These are phyloP conservation scores for Cercospora sp. DNA, from an alignment of 2,329 filamentous ascomycete genomes.

Conservation along the genomic window DNA sequence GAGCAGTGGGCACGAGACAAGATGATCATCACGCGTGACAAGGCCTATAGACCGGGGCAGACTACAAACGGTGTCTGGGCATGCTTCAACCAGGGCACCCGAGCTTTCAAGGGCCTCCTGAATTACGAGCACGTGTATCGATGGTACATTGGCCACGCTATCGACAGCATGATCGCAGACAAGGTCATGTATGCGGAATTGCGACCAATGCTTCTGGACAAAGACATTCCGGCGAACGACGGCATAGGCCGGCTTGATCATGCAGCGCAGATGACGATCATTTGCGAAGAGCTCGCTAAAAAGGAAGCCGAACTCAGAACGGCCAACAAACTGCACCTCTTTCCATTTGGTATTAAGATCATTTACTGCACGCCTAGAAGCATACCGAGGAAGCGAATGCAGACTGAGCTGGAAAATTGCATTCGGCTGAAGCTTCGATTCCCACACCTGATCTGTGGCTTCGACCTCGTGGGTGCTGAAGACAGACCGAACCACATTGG, in stretches of 20 bases:
- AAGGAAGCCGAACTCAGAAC: slow-evolving; percentile 50
- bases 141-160: slow-evolving; percentile 60
- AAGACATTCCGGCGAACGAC: slow-evolving; percentile 62
- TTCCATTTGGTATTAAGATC: slow-evolving; percentile 66
- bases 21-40: slow-evolving; percentile 32
- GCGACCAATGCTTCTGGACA: slow-evolving; percentile 68
- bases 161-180: slow-evolving; percentile 63
- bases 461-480: slow-evolving; percentile 68
- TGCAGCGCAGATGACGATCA: slow-evolving; percentile 60
- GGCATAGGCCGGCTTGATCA: slow-evolving; percentile 57
- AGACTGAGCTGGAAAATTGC: slow-evolving; percentile 60
- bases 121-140: slow-evolving; percentile 66
- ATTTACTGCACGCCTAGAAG: slow-evolving; percentile 71
- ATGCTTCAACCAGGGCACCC: slow-evolving; percentile 67
- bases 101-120: slow-evolving; percentile 72
- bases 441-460: slow-evolving; percentile 65
- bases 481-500: slow-evolving; percentile 63
- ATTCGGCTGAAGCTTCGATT: slow-evolving; percentile 60
- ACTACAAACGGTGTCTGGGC: slow-evolving; percentile 53
- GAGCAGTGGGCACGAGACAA: slow-evolving; percentile 37
- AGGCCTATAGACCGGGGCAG: slow-evolving; percentile 29
- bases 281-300: slow-evolving; percentile 55
- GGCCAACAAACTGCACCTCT: slow-evolving; percentile 45
- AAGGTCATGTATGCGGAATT: slow-evolving; percentile 72
- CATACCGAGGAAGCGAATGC: slow-evolving; percentile 53